Percentiles rank a stretch among this genome's conserved stretches.
Evolutionary conservation across 805 yeast species (phyloP).

Genomic region (Nakazawaea anatomiae): DNA sequence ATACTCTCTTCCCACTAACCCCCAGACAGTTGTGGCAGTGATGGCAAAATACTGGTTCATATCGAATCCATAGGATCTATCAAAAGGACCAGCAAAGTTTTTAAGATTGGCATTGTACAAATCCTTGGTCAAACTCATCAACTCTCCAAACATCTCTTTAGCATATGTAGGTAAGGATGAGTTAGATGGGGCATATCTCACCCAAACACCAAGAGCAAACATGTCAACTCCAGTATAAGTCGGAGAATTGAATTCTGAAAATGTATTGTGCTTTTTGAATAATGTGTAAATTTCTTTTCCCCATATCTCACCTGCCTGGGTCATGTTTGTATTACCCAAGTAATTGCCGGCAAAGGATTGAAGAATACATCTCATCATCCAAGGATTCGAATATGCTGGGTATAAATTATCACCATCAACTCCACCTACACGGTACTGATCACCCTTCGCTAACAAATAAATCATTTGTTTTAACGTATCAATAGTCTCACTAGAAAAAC

Average conservation of each 20-base stretch:
- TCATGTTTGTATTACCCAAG: constrained; percentile 10
- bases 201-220: constrained; percentile 13
- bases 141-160: constrained; percentile 8
- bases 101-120: constrained; percentile 13
- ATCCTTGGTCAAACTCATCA: constrained; percentile 8
- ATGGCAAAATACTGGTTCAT: constrained; percentile 12
- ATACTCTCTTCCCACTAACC: constrained; percentile 12
- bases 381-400: constrained; percentile 12
- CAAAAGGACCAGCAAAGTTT: constrained; percentile 14
- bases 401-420: constrained; percentile 12
- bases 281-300: constrained; percentile 10
- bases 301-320: constrained; percentile 11
- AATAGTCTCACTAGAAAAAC: constrained; percentile 5
- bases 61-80: constrained; percentile 13
- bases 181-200: constrained; percentile 11
- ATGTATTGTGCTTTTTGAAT: constrained; percentile 10
- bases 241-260: constrained; percentile 15
- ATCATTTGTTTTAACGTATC: constrained; percentile 9
- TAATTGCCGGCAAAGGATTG: constrained; percentile 12
- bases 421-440: constrained; percentile 13
- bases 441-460: constrained; percentile 11
- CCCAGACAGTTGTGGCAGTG: constrained; percentile 12
- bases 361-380: constrained; percentile 13
- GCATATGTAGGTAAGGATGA: constrained; percentile 9
- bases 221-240: constrained; percentile 15